Evolutionary conservation across 257 asterid genomes (phyloP).

Genomic region (Ajuga chamaepitys): DNA sequence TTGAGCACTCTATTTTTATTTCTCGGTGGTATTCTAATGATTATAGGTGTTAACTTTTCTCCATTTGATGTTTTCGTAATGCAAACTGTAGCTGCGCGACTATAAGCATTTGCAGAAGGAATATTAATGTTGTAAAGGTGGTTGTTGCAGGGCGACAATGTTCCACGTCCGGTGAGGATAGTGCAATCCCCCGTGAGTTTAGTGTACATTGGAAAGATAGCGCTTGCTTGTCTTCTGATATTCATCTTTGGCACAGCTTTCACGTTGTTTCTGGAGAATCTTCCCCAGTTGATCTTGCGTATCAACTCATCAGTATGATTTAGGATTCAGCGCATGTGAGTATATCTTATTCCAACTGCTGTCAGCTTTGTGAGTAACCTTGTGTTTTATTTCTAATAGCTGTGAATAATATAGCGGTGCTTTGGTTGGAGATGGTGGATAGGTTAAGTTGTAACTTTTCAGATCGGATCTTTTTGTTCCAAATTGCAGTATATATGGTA

Average conservation of each 20-base stretch:
- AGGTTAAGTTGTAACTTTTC: no score
- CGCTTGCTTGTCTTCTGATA: conserved; percentile 53
- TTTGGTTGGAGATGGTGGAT: no score
- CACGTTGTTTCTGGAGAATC: conserved; percentile 68
- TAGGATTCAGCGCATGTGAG: no score
- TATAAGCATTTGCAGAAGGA: neutral
- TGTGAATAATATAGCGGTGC: neutral
- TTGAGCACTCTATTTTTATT: neutral
- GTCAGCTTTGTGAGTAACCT: neutral
- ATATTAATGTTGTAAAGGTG: conserved; percentile 1
- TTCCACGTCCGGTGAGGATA: conserved; percentile 6
- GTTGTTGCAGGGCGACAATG: conserved; percentile 38
- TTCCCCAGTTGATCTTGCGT: conserved; percentile 54
- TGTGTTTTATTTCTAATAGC: neutral
- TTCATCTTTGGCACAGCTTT: conserved; percentile 61
- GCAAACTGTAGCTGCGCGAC: neutral
- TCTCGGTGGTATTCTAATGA: neutral
- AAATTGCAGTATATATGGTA: no score
- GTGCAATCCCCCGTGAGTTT: conserved; percentile 19
- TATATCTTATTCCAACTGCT: neutral
- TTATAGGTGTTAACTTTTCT: neutral
- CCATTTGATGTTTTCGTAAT: neutral
- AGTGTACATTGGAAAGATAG: conserved; percentile 57
- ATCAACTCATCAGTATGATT: conserved; percentile 25
- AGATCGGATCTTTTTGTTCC: no score